Evolutionary conservation across 2,329 filamentous ascomycete genomes (phyloP).

Genomic region (Fusarium pseudoanthophilum): DNA sequence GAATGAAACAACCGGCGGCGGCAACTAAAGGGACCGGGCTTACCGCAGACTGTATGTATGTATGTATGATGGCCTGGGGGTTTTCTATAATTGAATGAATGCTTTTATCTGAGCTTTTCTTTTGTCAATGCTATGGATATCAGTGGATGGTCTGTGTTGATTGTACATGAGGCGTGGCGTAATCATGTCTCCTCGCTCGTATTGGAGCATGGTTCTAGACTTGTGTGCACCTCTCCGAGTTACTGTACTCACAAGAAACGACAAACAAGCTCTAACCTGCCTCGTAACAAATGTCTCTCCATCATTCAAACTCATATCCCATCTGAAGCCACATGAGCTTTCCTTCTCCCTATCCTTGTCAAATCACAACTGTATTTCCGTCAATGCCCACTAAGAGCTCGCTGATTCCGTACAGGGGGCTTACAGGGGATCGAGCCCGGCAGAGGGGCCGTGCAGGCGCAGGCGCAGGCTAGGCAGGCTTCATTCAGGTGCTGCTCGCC

Average conservation of each 20-base stretch:
- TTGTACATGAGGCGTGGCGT: slow-evolving; percentile 36
- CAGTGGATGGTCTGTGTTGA: slow-evolving; percentile 2
- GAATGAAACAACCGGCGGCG: slow-evolving; percentile 38
- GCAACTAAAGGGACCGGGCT: slow-evolving; percentile 27
- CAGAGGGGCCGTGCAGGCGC: slow-evolving; percentile 20
- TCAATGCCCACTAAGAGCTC: slow-evolving; percentile 29
- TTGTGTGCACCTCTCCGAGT: slow-evolving; percentile 1
- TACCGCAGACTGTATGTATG: not conserved
- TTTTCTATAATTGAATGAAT: not conserved
- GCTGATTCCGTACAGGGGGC: slow-evolving; percentile 26
- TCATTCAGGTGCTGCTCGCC: slow-evolving; percentile 27
- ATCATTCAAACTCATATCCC: slow-evolving; percentile 36
- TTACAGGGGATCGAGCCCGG: slow-evolving; percentile 23
- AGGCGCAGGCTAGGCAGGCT: slow-evolving; percentile 20
- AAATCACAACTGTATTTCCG: slow-evolving; percentile 25
- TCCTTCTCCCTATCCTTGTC: slow-evolving; percentile 16
- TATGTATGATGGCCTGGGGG: not conserved
- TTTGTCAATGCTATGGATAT: slow-evolving; percentile 3
- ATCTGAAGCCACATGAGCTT: slow-evolving; percentile 28
- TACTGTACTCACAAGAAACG: not conserved
- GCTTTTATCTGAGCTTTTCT: slow-evolving; percentile 16
- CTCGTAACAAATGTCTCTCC: slow-evolving; percentile 37
- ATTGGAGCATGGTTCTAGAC: not conserved
- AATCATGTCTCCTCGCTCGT: slow-evolving; percentile 18
- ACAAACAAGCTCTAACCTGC: slow-evolving; percentile 28